Base-by-base conservation (phyloP, 305 asterid genomes). In the Fraxinus albicans region DNA sequence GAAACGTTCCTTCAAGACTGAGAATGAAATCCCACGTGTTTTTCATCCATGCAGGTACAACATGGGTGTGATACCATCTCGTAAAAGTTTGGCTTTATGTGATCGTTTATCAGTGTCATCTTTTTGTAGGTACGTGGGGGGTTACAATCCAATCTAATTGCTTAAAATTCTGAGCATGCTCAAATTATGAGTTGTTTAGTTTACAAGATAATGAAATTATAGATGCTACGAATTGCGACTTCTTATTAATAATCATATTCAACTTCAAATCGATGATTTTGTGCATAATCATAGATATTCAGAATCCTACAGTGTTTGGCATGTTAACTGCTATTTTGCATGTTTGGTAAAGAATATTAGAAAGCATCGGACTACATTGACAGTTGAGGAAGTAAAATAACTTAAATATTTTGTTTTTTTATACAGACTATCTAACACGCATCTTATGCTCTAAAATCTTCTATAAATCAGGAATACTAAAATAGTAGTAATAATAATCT, bases 51-150 rank as follows among this genome's bases (percentile, higher is more conserved):
- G 80, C 88, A 96, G 98, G 94, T 96, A 94, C 91, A 94, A 90
- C 86, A 94, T 96, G 93, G 98, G 99, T 6, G 96, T 94, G 50
- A 94, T 94, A 82, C 91, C 98, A 75, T 93, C 97, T 53, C 92
- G 97, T 83, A 92, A 92, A 89, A 96, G 99, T 85, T 90, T 96
- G 84, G 91, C 94, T 53, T 85, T 93, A 93, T 94, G 98, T 34
- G 98, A 96, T 67, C 89, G 88, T 29, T 85, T 93, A 89, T 89
- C 98, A 0, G 97, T 93, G 70, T 96, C 98, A 85, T 87, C 97
- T 33, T 92, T 94, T 84, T 96, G 97, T 81, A 86, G 98, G 98
- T 93, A 84, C 88, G 93, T 86, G 73, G 80, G 40, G 67, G 1
- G 23, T n/a, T 58, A 19, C 3, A 58, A 19, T 19, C 4, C 29